A percentile compares a stretch with the other conserved stretches of the same genome.
Conservation (phyloP, 2,329 filamentous ascomycete genomes). For the Venturia aucupariae region DNA sequence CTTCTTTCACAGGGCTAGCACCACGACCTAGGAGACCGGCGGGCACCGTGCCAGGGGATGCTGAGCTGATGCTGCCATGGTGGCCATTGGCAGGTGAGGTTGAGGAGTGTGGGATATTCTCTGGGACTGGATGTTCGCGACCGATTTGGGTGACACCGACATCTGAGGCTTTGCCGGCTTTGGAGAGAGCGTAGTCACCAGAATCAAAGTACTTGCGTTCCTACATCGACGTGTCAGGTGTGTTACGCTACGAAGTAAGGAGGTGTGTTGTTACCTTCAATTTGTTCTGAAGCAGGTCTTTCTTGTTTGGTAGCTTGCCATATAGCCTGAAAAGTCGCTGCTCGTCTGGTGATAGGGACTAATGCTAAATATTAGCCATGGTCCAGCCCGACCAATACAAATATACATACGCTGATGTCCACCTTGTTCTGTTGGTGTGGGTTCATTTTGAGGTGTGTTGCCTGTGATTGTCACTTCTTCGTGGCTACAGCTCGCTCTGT, state of each 20-base stretch:
- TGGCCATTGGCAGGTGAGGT: slow-evolving; percentile 46
- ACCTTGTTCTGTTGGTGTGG: slow-evolving; percentile 98
- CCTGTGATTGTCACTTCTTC: background rate
- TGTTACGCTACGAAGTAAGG: background rate
- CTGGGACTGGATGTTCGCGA: slow-evolving; percentile 86
- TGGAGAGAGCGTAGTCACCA: slow-evolving; percentile 91
- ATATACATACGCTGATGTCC: slow-evolving; percentile 73
- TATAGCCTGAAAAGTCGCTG: slow-evolving; percentile 95
- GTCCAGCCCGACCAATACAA: slow-evolving; percentile 15
- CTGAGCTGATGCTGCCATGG: slow-evolving; percentile 18
- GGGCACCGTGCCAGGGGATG: slow-evolving; percentile 28
- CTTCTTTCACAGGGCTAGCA: slow-evolving; percentile 80
- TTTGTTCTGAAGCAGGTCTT: slow-evolving; percentile 94
- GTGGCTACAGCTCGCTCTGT: background rate
- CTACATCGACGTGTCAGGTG: slow-evolving; percentile 27
- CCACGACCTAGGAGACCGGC: slow-evolving; percentile 39
- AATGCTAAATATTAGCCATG: slow-evolving; percentile 10
- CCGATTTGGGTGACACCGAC: slow-evolving; percentile 90
- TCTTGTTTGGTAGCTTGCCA: slow-evolving; percentile 93
- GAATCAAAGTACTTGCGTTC: slow-evolving; percentile 97
- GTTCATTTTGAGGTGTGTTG: slow-evolving; percentile 55
- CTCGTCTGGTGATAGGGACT: slow-evolving; percentile 91
- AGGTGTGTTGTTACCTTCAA: slow-evolving; percentile 54
- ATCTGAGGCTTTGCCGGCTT: slow-evolving; percentile 92
- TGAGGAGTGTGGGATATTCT: slow-evolving; percentile 86